A percentile compares a stretch with the other conserved stretches of the same genome.
Conservation (phyloP, 495 filamentous ascomycete genomes). For the Astrothelium subdiscretum region DNA sequence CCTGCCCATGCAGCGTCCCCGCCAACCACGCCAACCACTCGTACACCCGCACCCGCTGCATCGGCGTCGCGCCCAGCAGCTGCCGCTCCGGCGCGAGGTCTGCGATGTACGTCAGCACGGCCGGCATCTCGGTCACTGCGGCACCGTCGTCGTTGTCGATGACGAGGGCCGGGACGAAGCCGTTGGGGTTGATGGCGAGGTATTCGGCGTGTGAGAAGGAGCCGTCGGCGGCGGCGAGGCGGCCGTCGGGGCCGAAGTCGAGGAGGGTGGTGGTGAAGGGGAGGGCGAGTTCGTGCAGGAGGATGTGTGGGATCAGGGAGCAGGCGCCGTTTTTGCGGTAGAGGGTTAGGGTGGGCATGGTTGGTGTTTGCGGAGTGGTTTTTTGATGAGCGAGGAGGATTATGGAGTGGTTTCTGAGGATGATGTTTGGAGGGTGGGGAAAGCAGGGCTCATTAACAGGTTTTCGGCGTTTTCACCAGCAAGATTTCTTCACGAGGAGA, state of each 20-base stretch:
- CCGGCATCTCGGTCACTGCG: slow-evolving; percentile 30
- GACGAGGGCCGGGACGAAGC: slow-evolving; percentile 24
- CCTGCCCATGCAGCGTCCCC: slow-evolving; percentile 26
- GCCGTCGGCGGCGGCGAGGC: slow-evolving; percentile 9
- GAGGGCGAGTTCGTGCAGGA: slow-evolving; percentile 22
- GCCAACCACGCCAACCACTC: slow-evolving; percentile 34
- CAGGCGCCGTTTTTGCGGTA: slow-evolving; percentile 20
- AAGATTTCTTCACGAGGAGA: too few relatives aligned
- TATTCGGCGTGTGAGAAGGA: slow-evolving; percentile 15
- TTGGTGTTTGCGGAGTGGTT: not conserved
- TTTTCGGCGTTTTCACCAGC: too few relatives aligned
- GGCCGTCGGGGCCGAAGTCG: slow-evolving; percentile 13
- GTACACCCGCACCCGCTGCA: slow-evolving; percentile 24
- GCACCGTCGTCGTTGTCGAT: slow-evolving; percentile 21
- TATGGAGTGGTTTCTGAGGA: not conserved
- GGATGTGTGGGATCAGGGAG: slow-evolving; percentile 27
- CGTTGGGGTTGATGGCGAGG: slow-evolving; percentile 25
- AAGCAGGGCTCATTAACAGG: not conserved
- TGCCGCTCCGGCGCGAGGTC: slow-evolving; percentile 18
- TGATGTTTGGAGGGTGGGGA: not conserved
- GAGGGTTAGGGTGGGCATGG: not conserved
- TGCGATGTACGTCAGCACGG: slow-evolving; percentile 24
- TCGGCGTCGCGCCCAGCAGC: slow-evolving; percentile 20
- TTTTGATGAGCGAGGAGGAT: not conserved
- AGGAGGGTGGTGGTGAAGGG: slow-evolving; percentile 16